Evolutionary conservation across 2,329 filamentous ascomycete species (phyloP).

Genomic region (Aureobasidium namibiae): DNA sequence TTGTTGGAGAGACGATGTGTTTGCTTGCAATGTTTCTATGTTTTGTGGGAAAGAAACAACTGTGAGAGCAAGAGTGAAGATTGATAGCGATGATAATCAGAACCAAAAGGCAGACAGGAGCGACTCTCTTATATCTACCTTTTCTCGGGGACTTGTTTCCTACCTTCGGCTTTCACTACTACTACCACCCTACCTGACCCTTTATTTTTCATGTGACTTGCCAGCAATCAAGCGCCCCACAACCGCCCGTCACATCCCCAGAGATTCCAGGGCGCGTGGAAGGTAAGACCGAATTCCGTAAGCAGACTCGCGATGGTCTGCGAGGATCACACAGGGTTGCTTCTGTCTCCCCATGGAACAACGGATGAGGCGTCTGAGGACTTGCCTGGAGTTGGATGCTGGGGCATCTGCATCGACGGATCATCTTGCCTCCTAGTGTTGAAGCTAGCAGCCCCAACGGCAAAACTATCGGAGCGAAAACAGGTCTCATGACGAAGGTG

Average conservation of each 20-base stretch:
- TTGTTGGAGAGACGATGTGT: not conserved
- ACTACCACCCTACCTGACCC: not conserved
- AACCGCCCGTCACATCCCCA: conserved; percentile 1
- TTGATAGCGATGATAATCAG: not conserved
- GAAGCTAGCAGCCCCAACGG: not conserved
- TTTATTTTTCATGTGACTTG: not conserved
- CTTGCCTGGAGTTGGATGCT: not conserved
- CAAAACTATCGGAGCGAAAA: conserved; percentile 1
- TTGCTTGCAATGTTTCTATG: not conserved
- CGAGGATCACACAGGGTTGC: not conserved
- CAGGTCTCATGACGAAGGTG: not conserved
- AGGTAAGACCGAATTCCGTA: not conserved
- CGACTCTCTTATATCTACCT: conserved; percentile 1
- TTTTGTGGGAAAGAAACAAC: not conserved
- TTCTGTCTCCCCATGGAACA: not conserved
- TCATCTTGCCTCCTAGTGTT: conserved; percentile 4
- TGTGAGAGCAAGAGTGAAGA: not conserved
- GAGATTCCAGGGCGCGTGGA: too few relatives aligned
- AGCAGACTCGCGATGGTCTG: not conserved
- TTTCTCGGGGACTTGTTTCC: conserved; percentile 9
- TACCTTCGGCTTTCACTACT: not conserved
- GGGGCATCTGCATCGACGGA: not conserved
- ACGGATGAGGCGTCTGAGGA: not conserved
- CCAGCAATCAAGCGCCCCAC: not conserved
- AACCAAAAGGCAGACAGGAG: not conserved